Evolutionary conservation across 1,139 yeast species (phyloP).

Genomic region (Entelexis sorbosivorans): DNA sequence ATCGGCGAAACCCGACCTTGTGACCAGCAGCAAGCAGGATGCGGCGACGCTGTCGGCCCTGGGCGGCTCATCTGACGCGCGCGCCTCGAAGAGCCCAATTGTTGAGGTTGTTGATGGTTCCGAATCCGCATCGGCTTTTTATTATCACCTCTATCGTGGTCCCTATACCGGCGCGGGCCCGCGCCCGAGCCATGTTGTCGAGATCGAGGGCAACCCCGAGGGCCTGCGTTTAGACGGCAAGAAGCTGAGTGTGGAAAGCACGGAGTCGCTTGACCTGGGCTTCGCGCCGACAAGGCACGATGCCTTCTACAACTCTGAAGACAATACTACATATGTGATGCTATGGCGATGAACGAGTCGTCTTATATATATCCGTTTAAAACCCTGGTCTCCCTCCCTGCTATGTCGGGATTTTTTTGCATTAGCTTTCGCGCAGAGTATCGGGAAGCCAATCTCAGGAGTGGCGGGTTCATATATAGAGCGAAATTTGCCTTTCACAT

Average conservation of each 20-base stretch:
- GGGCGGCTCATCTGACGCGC: not conserved
- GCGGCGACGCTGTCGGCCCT: not conserved
- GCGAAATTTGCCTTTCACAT: no score
- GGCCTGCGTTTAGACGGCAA: not conserved
- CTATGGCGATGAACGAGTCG: constrained; percentile 17
- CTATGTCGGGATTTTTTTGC: not conserved
- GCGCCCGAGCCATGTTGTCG: constrained; percentile 24
- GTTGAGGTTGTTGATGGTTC: constrained; percentile 12
- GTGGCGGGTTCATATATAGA: no score
- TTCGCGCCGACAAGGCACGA: constrained; percentile 17
- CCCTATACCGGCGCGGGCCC: constrained; percentile 22
- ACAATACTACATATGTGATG: constrained; percentile 25
- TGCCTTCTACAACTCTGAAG: constrained; percentile 23
- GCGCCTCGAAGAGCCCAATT: not conserved
- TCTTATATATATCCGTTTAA: no score
- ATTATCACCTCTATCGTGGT: constrained; percentile 22
- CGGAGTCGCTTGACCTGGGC: constrained; percentile 4
- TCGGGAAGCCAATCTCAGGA: no score
- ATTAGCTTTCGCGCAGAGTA: no score
- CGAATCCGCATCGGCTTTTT: constrained; percentile 8
- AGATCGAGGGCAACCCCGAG: constrained; percentile 18
- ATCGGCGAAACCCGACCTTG: no score
- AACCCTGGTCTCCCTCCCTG: not conserved
- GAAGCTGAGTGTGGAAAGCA: not conserved
- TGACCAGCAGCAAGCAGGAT: no score